These are phyloP conservation scores for Penicillium coprophilum DNA, from an alignment of 495 filamentous ascomycete species.

Conservation along the genomic window DNA sequence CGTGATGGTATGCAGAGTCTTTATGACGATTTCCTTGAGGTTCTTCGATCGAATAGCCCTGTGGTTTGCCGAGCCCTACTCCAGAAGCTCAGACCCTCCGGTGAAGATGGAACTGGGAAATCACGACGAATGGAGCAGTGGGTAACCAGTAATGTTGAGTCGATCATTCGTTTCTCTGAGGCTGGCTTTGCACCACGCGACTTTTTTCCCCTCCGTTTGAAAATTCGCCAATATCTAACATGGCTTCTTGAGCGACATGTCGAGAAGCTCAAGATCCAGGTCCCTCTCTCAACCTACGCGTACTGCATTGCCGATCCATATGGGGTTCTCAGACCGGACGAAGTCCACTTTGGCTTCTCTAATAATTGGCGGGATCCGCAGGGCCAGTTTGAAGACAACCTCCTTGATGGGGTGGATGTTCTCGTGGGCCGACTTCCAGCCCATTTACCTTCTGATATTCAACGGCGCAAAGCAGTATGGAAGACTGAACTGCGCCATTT, in stretches of 20 bases:
- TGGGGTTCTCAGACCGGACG: conserved; percentile 65
- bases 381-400: conserved; percentile 58
- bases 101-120: conserved; percentile 25
- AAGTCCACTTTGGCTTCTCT: conserved; percentile 82
- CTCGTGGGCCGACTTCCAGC: conserved; percentile 86
- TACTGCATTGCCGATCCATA: conserved; percentile 82
- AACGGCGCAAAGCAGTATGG: conserved; percentile 64
- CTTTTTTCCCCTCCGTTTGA: conserved; percentile 58
- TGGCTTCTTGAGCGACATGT: conserved; percentile 54
- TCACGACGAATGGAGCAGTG: conserved; percentile 37
- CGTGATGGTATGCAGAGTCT: conserved; percentile 52
- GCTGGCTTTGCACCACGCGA: conserved; percentile 64
- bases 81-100: conserved; percentile 37
- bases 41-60: conserved; percentile 49
- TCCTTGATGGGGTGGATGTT: conserved; percentile 68
- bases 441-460: conserved; percentile 79
- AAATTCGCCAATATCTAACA: conserved; percentile 54
- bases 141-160: conserved; percentile 34
- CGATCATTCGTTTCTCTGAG: conserved; percentile 42
- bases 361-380: conserved; percentile 54
- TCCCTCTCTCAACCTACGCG: conserved; percentile 72
- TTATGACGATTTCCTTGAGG: conserved; percentile 53
- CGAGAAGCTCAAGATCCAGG: conserved; percentile 66
- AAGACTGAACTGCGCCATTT: conserved; percentile 69
- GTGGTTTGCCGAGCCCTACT: conserved; percentile 38